Conservation (phyloP, 2,329 filamentous ascomycete genomes). For the Fusarium incarnatum region DNA sequence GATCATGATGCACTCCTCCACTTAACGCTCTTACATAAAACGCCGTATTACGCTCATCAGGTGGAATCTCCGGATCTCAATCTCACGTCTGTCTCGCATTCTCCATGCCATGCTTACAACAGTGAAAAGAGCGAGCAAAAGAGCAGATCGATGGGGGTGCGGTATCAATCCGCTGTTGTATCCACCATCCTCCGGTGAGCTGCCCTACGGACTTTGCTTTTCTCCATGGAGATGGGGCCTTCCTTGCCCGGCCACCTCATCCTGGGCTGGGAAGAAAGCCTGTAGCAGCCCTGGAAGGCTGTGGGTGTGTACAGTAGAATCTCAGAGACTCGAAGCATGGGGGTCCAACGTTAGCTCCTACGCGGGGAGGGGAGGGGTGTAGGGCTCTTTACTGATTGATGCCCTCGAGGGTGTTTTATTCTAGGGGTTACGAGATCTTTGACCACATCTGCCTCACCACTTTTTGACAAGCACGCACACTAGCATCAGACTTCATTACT, state of each 20-base stretch:
- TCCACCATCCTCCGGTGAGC: conserved; percentile 22
- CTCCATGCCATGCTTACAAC: conserved; percentile 20
- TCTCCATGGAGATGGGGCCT: conserved; percentile 9
- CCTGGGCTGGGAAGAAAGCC: conserved; percentile 1
- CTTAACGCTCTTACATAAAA: conserved; percentile 26
- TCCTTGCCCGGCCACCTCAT: conserved; percentile 1
- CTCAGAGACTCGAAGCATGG: neutral
- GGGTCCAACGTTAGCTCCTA: conserved; percentile 1
- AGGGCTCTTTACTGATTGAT: conserved; percentile 20
- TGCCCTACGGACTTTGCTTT: conserved; percentile 28
- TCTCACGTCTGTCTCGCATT: conserved; percentile 4
- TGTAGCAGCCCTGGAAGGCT: conserved; percentile 36
- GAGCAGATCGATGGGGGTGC: conserved; percentile 11
- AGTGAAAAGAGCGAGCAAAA: neutral
- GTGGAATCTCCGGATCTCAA: conserved; percentile 7
- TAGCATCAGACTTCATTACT: neutral
- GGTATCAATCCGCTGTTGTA: conserved; percentile 22
- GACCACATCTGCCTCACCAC: conserved; percentile 1
- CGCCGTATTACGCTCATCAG: conserved; percentile 24
- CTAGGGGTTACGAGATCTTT: conserved; percentile 19
- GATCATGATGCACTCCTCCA: conserved; percentile 22
- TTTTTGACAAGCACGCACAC: neutral
- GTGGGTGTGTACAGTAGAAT: conserved; percentile 8
- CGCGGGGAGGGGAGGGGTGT: conserved; percentile 33
- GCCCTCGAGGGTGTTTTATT: neutral